phyloP scores from a whole-genome alignment of 2,329 filamentous ascomycete species.

The Pezicula rhizophila region DNA sequence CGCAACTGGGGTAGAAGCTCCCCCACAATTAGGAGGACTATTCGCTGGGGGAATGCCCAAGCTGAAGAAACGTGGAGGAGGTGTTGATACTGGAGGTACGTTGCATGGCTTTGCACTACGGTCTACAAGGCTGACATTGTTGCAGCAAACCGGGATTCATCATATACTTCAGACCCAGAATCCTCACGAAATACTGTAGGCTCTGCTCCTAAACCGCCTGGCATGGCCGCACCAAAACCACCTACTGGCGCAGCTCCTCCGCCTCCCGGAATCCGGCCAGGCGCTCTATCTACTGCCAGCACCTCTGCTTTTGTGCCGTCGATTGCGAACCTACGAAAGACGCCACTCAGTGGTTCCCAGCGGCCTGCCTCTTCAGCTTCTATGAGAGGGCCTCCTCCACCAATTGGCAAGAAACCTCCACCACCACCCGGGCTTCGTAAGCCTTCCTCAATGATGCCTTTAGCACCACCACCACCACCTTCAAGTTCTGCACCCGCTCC shows the following conservation, averaged over 20 bases:
- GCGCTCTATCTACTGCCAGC: constrained; percentile 38
- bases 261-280: constrained; percentile 48
- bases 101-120: not conserved
- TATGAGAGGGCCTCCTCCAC: constrained; percentile 67
- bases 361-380: constrained; percentile 57
- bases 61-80: constrained; percentile 78
- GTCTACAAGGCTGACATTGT: constrained; percentile 14
- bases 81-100: constrained; percentile 65
- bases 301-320: constrained; percentile 46
- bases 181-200: constrained; percentile 53
- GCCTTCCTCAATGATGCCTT: constrained; percentile 38
- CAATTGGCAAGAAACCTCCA: constrained; percentile 69
- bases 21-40: constrained; percentile 78
- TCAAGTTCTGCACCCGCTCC: constrained; percentile 30
- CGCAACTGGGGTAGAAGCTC: constrained; percentile 43
- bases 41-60: constrained; percentile 96
- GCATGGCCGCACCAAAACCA: constrained; percentile 46
- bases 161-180: constrained; percentile 79
- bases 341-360: constrained; percentile 39
- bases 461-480: constrained; percentile 29
- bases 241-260: constrained; percentile 54
- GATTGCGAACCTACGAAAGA: constrained; percentile 56
- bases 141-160: constrained; percentile 58
- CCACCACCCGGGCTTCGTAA: constrained; percentile 55
- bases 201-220: constrained; percentile 52